Evolutionary conservation across 1,284 basidiomycete species (phyloP).

Genomic region (Cystobasidium sp.): DNA sequence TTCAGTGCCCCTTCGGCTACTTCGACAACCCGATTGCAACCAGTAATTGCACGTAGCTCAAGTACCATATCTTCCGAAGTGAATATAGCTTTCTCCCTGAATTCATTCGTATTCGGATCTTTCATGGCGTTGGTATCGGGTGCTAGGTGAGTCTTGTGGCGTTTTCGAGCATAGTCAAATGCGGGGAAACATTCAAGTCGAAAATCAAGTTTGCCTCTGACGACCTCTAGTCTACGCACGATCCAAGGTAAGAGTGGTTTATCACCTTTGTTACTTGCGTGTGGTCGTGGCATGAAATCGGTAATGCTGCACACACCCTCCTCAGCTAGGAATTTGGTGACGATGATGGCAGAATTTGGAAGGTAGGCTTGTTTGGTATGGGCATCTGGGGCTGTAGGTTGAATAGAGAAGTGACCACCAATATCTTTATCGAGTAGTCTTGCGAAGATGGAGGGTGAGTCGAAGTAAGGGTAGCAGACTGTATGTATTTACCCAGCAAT

Average conservation of each 20-base stretch:
- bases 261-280: slow-evolving; percentile 56
- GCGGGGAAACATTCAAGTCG: slow-evolving; percentile 73
- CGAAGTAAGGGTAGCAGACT: slow-evolving; percentile 88
- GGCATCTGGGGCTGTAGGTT: slow-evolving; percentile 44
- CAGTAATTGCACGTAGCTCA: slow-evolving; percentile 72
- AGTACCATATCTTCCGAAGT: slow-evolving; percentile 65
- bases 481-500: slow-evolving; percentile 60
- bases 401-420: slow-evolving; percentile 89
- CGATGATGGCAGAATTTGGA: slow-evolving; percentile 50
- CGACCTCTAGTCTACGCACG: slow-evolving; percentile 78
- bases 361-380: slow-evolving; percentile 50
- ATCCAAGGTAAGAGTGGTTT: slow-evolving; percentile 82
- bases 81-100: slow-evolving; percentile 68
- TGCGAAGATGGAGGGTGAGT: slow-evolving; percentile 77
- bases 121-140: slow-evolving; percentile 58
- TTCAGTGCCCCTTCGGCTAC: not conserved
- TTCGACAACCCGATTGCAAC: slow-evolving; percentile 38
- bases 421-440: slow-evolving; percentile 80
- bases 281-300: slow-evolving; percentile 78
- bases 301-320: slow-evolving; percentile 43
- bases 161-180: slow-evolving; percentile 83
- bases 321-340: slow-evolving; percentile 52
- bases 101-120: not conserved
- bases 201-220: slow-evolving; percentile 25
- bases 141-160: slow-evolving; percentile 66